Percentiles rank a stretch among this genome's conserved stretches.
These are phyloP conservation scores for Cubamyces lactineus DNA, from an alignment of 768 basidiomycete species.

Conservation along the genomic window DNA sequence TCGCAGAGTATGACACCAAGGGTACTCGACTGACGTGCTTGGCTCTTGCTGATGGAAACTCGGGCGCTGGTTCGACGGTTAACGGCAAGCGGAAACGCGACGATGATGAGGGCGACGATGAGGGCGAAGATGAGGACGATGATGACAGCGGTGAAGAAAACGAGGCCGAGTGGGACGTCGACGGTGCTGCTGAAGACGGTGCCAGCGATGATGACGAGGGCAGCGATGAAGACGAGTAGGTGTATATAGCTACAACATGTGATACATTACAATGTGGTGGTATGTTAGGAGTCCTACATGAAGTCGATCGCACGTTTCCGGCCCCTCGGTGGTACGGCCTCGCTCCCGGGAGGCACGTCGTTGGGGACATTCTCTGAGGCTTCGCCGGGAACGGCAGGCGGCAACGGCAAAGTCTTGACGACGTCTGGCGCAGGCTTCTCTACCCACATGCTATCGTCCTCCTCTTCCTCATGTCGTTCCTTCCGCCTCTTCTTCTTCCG, in stretches of 20 bases:
- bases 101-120: constrained; percentile 20
- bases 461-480: constrained; percentile 50
- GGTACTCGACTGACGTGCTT: constrained; percentile 84
- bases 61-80: constrained; percentile 22
- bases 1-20: constrained; percentile 79
- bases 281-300: constrained; percentile 26
- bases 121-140: constrained; percentile 34
- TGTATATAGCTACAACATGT: constrained; percentile 22
- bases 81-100: constrained; percentile 44
- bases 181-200: constrained; percentile 23
- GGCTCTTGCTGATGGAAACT: constrained; percentile 55
- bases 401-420: constrained; percentile 44
- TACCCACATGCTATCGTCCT: constrained; percentile 67
- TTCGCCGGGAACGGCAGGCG: not conserved
- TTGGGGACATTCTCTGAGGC: not conserved
- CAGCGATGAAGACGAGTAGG: constrained; percentile 37
- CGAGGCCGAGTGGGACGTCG: constrained; percentile 35
- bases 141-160: constrained; percentile 44
- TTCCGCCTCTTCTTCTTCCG: constrained; percentile 35
- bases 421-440: constrained; percentile 61
- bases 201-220: constrained; percentile 30
- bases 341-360: not conserved
- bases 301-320: constrained; percentile 32
- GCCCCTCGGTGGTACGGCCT: constrained; percentile 21
- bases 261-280: constrained; percentile 8